Conservation (phyloP, 331 rosid species). For the Telfairia occidentalis region DNA sequence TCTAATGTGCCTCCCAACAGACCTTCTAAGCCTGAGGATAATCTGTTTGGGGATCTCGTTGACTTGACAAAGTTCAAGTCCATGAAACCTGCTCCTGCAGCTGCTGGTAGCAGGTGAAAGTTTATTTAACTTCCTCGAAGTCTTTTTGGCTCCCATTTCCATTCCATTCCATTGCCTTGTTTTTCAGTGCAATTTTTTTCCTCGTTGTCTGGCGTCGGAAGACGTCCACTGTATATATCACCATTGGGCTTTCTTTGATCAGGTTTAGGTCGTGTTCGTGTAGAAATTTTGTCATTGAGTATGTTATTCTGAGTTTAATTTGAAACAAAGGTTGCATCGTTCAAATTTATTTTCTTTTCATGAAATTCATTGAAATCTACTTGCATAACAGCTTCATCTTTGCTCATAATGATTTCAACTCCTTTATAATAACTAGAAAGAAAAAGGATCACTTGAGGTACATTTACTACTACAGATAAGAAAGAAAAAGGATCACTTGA, state of each 20-base stretch:
- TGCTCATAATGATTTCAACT: too few species aligned
- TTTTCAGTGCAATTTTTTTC: background rate
- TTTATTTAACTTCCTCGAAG: background rate
- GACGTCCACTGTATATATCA: background rate
- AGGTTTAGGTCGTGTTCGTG: background rate
- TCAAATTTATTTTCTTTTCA: background rate
- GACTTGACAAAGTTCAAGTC: conserved; percentile 75
- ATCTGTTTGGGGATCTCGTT: conserved; percentile 89
- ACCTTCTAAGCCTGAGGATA: conserved; percentile 91
- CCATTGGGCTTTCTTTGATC: background rate
- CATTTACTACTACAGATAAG: too few species aligned
- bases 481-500: too few species aligned
- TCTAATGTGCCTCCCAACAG: conserved; percentile 46
- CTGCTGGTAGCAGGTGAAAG: conserved; percentile 41
- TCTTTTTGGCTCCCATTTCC: background rate
- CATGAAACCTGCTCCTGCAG: conserved; percentile 45
- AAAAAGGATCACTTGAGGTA: too few species aligned
- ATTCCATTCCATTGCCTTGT: background rate
- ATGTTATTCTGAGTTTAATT: background rate
- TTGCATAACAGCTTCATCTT: background rate
- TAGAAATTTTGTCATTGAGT: background rate
- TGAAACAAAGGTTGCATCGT: too few species aligned
- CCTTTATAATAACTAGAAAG: too few species aligned
- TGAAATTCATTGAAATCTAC: background rate
- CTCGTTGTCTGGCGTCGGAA: background rate